phyloP scores from a whole-genome alignment of 306 rosid genomes.

The Ormosia emarginata region DNA sequence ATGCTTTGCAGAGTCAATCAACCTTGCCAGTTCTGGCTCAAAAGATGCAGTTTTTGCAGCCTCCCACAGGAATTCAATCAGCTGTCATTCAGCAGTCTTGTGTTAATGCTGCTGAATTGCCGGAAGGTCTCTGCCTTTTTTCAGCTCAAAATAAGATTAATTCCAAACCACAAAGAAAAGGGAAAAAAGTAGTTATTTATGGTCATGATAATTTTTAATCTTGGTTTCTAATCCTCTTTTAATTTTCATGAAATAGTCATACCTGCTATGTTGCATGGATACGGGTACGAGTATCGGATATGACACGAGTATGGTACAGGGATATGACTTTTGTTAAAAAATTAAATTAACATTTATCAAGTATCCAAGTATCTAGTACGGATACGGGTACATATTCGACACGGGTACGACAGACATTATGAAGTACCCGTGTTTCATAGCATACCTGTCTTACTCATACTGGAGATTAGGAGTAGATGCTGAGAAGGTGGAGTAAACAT shows the following conservation, averaged over 20 bases:
- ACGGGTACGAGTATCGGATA: too few species aligned
- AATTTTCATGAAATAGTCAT: too few species aligned
- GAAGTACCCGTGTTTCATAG: too few species aligned
- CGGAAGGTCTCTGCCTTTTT: constrained; percentile 52
- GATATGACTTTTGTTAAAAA: too few species aligned
- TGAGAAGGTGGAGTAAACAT: not conserved
- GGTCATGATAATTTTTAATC: not conserved
- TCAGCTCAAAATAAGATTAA: not conserved
- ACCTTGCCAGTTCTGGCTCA: constrained; percentile 30
- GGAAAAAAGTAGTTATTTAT: not conserved
- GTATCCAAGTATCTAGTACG: too few species aligned
- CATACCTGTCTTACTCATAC: not conserved
- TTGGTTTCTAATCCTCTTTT: not conserved
- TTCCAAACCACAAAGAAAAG: not conserved
- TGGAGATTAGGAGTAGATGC: not conserved
- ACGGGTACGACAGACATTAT: too few species aligned
- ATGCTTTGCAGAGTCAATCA: constrained; percentile 39
- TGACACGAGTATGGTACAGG: too few species aligned
- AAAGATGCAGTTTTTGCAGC: constrained; percentile 30
- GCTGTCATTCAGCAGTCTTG: constrained; percentile 35
- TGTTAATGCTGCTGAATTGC: constrained; percentile 32
- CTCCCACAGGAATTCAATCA: constrained; percentile 31
- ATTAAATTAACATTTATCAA: too few species aligned
- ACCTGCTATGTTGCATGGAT: not conserved
- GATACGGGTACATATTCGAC: too few species aligned